Percentiles rank a stretch among this genome's conserved stretches.
These are phyloP conservation scores for Serendipita sp. DNA, from an alignment of 768 basidiomycete genomes.

Conservation along the genomic window DNA sequence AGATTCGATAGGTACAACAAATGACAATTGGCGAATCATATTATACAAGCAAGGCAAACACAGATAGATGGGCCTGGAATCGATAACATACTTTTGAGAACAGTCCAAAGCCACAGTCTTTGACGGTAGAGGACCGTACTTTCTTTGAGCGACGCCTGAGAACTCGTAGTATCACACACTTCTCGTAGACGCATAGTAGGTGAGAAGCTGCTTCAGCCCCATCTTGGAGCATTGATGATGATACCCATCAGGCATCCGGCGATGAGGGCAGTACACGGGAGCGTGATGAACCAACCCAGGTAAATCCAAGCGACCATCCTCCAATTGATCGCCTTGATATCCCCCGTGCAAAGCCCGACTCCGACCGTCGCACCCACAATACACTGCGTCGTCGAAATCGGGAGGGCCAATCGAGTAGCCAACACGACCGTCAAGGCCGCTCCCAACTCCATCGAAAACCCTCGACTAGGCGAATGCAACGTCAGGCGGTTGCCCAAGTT, in stretches of 20 bases:
- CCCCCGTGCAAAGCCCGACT: conserved; percentile 21
- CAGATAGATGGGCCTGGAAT: too few species aligned
- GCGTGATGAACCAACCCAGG: conserved; percentile 14
- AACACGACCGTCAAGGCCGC: conserved; percentile 28
- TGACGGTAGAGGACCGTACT: too few species aligned
- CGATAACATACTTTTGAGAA: too few species aligned
- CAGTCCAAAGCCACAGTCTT: too few species aligned
- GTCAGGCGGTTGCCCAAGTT: conserved; percentile 20
- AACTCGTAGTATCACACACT: too few species aligned
- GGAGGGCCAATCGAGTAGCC: conserved; percentile 24
- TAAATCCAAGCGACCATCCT: conserved; percentile 21
- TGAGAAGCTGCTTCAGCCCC: too few species aligned
- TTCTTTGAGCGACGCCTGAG: too few species aligned
- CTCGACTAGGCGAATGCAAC: conserved; percentile 26
- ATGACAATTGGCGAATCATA: too few species aligned
- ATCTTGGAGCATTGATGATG: neutral
- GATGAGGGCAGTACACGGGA: neutral
- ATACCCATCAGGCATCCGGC: neutral
- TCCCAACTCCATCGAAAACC: conserved; percentile 30
- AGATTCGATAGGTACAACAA: too few species aligned
- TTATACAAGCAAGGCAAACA: too few species aligned
- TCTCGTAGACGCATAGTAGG: too few species aligned
- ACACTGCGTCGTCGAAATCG: conserved; percentile 26
- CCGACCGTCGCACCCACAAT: conserved; percentile 23
- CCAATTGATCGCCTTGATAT: conserved; percentile 22